Base-by-base conservation (phyloP, 2,329 filamentous ascomycete genomes). In the Neonectria ditissima region DNA sequence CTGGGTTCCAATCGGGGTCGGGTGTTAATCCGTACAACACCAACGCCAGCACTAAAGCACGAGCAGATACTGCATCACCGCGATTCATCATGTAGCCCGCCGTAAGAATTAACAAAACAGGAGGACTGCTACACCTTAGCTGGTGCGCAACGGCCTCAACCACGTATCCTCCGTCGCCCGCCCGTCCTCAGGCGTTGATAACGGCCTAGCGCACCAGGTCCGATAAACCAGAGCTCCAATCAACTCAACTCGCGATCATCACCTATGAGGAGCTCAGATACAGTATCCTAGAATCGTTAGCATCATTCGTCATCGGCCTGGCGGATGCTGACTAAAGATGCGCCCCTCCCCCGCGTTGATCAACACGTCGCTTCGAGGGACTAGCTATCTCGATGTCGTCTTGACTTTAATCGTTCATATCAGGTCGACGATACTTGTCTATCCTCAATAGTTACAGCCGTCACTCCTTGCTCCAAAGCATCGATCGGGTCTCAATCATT, bases 281-380 rank as follows among this genome's bases (percentile, higher is more conserved):
- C 34, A 37, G 14, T 5, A 37, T 8, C 34, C 34, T 37, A 37
- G 34, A 37, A 37, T 37, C 34, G 34, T 3, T 24, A 20, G 22
- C 8, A 18, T 52, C 52, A 57, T 67, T 10, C 48, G 37, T 41
- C 37, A 37, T 28, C 51, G 51, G 51, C 10, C 18, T 22, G 26
- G 22, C 34, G 51, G 51, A 26, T 39, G 51, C 51, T 54, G 51
- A 54, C 34, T 39, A 54, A 41, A n/a, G 51, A 41, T 10, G 20
- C 18, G 20, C 34, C 51, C 51, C 51, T 54, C 34, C 51, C 51
- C 51, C 34, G 30, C 51, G 20, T 76, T 37, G 14, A 8, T 37
- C 34, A 16, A 37, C 14, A 37, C 34, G 5, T 37, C 6, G 34
- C 14, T 37, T n/a, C 34, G 20, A 41, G 2, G 8, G n/a, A 20